Base-by-base conservation (phyloP, 2,329 filamentous ascomycete species). In the Exophiala lecanii-corni region DNA sequence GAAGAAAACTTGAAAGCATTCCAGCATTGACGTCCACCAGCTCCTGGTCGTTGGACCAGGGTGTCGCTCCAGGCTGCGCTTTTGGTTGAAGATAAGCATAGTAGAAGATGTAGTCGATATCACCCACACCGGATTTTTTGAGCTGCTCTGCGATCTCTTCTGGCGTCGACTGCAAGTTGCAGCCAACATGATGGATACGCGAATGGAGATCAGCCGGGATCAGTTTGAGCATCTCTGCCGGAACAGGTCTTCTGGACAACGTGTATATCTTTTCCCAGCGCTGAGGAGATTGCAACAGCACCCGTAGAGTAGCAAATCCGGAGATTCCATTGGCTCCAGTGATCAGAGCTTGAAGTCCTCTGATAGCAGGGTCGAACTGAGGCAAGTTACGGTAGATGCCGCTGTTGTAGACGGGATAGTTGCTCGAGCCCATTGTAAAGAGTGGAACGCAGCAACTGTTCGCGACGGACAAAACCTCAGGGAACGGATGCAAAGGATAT, bases 301-400 rank as follows among this genome's bases (percentile, higher is more conserved):
- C 72, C 7, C 67, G 67, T 26, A 75, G 55, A 60, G 72, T 74
- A 53, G 73, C 64, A 47, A 69, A 64, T 1, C 73, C 73, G 0
- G 70, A 74, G 19, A 76, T 71, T 3, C 72, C 74, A 62, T 74
- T 76, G 36, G 71, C 69, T 5, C 73, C 73, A 0, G 71, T 74
- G 25, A 76, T 63, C 32, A 76, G 68, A 2, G 72, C 73, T 0
- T 68, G 73, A 16, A 74, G 62, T 16, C 60, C 63, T 47, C 66
- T 65, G 36, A 66, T 49, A 1, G 61, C 57, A 2, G 62, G 50
- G 12, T 66, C 58, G 47, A 67, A 73, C 7, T 65, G 62, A 1
- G 72, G 71, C 0, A 76, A 62, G 42, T 66, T 70, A 52, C 71
- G 68, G 54, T 67, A 74, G 46, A 76, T 74, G 48, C 68, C 69